Conservation (phyloP, 2,329 filamentous ascomycete species). For the Penicillium italicum region DNA sequence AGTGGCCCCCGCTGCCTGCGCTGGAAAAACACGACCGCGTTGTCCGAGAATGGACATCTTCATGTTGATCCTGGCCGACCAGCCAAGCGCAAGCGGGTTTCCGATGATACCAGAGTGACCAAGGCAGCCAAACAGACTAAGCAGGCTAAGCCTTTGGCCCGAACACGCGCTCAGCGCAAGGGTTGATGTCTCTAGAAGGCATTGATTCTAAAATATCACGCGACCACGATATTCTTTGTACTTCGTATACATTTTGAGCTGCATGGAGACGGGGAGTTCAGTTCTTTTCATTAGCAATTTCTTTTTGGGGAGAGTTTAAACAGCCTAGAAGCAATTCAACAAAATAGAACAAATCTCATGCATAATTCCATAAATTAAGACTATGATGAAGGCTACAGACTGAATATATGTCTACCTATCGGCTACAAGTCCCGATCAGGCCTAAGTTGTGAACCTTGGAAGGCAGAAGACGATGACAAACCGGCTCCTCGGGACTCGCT, state of each 20-base stretch:
- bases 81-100: conserved; percentile 48
- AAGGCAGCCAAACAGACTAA: conserved; percentile 47
- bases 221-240: conserved; percentile 19
- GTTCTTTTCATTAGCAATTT: neutral
- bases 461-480: conserved; percentile 14
- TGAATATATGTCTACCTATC: too few relatives aligned
- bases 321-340: conserved; percentile 5
- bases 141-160: conserved; percentile 49
- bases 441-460: too few relatives aligned
- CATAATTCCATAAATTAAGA: too few relatives aligned
- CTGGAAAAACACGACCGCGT: conserved; percentile 63
- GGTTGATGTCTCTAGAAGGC: conserved; percentile 2
- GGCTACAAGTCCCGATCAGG: neutral
- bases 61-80: conserved; percentile 57
- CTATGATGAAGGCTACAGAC: too few relatives aligned
- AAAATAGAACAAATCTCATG: conserved; percentile 10
- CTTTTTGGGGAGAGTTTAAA: neutral
- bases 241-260: conserved; percentile 18
- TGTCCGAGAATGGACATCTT: conserved; percentile 56
- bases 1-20: conserved; percentile 55
- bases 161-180: conserved; percentile 46
- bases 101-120: conserved; percentile 38
- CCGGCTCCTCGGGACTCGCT: conserved; percentile 22
- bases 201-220: conserved; percentile 9
- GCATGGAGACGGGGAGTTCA: conserved; percentile 17